A percentile compares a stretch with the other conserved stretches of the same genome.
Conservation (phyloP, 2,329 filamentous ascomycete species). For the Dryadomyces sulphureus region DNA sequence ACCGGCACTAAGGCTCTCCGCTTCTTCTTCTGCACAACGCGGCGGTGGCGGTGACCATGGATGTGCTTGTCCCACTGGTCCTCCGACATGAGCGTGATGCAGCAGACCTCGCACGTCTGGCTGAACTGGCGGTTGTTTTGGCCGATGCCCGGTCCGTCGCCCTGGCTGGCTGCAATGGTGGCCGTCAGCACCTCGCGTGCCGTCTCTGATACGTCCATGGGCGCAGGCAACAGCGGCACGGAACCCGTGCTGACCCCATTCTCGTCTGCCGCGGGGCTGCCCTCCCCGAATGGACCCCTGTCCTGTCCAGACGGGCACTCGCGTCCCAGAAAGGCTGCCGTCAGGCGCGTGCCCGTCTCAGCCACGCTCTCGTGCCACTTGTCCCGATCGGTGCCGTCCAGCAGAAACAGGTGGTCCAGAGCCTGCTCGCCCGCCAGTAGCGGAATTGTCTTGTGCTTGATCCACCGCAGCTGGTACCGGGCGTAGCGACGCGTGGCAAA, state of each 20-base stretch:
- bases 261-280: no score
- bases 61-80: conserved; percentile 32
- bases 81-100: conserved; percentile 45
- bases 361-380: conserved; percentile 51
- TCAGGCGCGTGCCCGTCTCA: conserved; percentile 46
- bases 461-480: conserved; percentile 73
- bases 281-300: not conserved
- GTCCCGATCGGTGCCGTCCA: conserved; percentile 61
- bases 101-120: conserved; percentile 58
- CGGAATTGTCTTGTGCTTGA: conserved; percentile 65
- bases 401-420: conserved; percentile 51
- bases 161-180: conserved; percentile 21
- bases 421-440: conserved; percentile 42
- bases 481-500: conserved; percentile 79
- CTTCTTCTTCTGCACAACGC: conserved; percentile 14
- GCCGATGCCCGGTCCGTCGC: conserved; percentile 20
- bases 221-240: conserved; percentile 28
- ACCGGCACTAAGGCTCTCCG: conserved; percentile 15
- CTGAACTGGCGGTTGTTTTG: conserved; percentile 34
- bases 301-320: not conserved
- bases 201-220: conserved; percentile 30
- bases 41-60: conserved; percentile 24
- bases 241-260: no score
- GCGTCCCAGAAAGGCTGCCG: conserved; percentile 42
- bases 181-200: conserved; percentile 41